Evolutionary conservation across 768 basidiomycete species (phyloP).

Genomic region (Termitomyces sp.): DNA sequence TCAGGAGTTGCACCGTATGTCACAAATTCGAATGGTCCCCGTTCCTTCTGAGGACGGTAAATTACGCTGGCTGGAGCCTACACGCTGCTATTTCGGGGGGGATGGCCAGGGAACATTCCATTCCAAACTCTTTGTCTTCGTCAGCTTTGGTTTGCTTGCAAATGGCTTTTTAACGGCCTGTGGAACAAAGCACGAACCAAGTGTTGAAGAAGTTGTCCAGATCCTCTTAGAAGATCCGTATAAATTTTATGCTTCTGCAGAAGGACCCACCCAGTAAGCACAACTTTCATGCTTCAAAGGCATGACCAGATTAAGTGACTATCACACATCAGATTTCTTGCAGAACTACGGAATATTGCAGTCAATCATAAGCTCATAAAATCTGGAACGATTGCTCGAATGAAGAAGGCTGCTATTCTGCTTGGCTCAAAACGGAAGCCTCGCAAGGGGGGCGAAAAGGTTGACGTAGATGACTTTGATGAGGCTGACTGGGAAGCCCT

Average conservation of each 20-base stretch:
- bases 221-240: conserved; percentile 67
- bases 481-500: conserved; percentile 72
- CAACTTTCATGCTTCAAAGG: not conserved
- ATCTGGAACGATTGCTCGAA: conserved; percentile 47
- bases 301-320: not conserved
- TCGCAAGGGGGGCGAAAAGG: conserved; percentile 26
- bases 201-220: conserved; percentile 74
- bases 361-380: conserved; percentile 64
- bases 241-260: conserved; percentile 68
- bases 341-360: conserved; percentile 84
- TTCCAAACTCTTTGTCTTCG: conserved; percentile 80
- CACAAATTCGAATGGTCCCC: conserved; percentile 66
- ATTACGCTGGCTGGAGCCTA: conserved; percentile 52
- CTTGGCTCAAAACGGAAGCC: conserved; percentile 67
- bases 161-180: conserved; percentile 84
- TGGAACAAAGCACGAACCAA: conserved; percentile 86
- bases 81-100: conserved; percentile 66
- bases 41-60: conserved; percentile 29
- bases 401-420: conserved; percentile 72
- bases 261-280: conserved; percentile 63
- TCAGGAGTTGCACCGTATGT: conserved; percentile 53
- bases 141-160: conserved; percentile 81
- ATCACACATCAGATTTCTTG: conserved; percentile 59
- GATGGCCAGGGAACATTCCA: conserved; percentile 57
- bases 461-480: conserved; percentile 41